Evolutionary conservation across 1,139 yeast species (phyloP), one percentile per base, ranked within the genome.

Genomic region (Kodamaea alishanica): DNA sequence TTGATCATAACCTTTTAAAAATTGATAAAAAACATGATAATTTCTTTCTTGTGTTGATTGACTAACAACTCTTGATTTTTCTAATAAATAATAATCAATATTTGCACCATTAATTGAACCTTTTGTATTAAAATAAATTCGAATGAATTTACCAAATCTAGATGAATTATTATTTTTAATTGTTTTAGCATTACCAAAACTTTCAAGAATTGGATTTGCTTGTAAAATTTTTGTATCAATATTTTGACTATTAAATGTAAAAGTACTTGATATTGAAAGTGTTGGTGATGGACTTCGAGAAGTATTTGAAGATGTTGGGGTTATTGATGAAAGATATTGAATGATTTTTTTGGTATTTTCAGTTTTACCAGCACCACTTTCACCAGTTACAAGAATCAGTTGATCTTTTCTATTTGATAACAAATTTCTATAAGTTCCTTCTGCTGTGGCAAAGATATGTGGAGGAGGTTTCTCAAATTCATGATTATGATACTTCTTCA

Each of bases 281-380:
- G 43, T 30, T 10, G 41, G 44, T 4, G 44, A 41, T 22, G 43
- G 34, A 3, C 39, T 33, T 3, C 35, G 39, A 2, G 44, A 27
- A 8, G 30, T n/a, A 15, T 15, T 15, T 15, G 20, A 15, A 8
- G 37, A 20, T 9, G 41, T 37, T 24, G 43, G 50, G 1, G 92
- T 80, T 30, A 88, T 81, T 6, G 90, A 81, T 0, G 97, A 88
- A 41, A 94, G 71, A 60, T 89, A 92, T 60, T 90, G 97, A 48
- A 94, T 85, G 43, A 92, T 90, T 55, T 86, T 88, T 60, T 92
- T 92, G n/a, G 98, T 92, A 51, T 88, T 92, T 63, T 92, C 98
- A 0, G 98, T 92, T 60, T 92, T 92, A 41, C 98, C 98, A 0
- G 98, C 98, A 45, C 98, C 99, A 24, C 96, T 85, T 59, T 94